Base-by-base conservation (phyloP, 2,329 filamentous ascomycete genomes). In the Hymenoscyphus repandus region DNA sequence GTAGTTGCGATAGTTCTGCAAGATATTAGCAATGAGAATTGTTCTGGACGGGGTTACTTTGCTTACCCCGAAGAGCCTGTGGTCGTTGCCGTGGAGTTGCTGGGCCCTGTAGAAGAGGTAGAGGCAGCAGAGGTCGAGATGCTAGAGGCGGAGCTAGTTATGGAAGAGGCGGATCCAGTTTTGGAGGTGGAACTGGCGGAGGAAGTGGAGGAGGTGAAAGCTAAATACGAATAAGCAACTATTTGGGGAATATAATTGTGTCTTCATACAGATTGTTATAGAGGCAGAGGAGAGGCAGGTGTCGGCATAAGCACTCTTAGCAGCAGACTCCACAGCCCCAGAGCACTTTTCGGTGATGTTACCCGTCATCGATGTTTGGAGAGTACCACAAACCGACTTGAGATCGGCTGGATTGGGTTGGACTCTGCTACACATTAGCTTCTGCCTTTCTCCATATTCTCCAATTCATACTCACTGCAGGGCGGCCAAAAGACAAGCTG, bases 401-500 rank as follows among this genome's bases (percentile, higher is more conserved):
- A 55, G n/a, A 45, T 55, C 50, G 12, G 50, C 45, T 6, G 53
- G 53, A 5, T 50, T 41, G 32, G 47, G n/a, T 48, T 55, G 53
- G 45, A 36, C 36, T 22, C 45, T 48, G 37, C 18, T 27, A 20
- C 5, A 17, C 10, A 15, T 47, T 11, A 39, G 20, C 7, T 13
- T 38, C 12, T 11, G 17, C 33, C 34, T 15, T n/a, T 5, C 13
- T 27, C 12, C 10, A 36, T 15, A 7, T 7, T 12, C n/a, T 20
- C 3, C 11, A 17, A 31, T 38, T 17, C 6, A n/a, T 12, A 30
- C 36, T 48, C 27, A 48, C 45, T 42, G 36, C 13, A 54, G 27
- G 36, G 60, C 62, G 50, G 53, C 57, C 43, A 64, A 51, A 30
- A 64, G 52, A 57, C 61, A 64, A 17, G 60, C 59, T 36, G 61